Evolutionary conservation across 805 yeast species (phyloP), one percentile per base, ranked within the genome.

Genomic region (Suhomyces prunicola): DNA sequence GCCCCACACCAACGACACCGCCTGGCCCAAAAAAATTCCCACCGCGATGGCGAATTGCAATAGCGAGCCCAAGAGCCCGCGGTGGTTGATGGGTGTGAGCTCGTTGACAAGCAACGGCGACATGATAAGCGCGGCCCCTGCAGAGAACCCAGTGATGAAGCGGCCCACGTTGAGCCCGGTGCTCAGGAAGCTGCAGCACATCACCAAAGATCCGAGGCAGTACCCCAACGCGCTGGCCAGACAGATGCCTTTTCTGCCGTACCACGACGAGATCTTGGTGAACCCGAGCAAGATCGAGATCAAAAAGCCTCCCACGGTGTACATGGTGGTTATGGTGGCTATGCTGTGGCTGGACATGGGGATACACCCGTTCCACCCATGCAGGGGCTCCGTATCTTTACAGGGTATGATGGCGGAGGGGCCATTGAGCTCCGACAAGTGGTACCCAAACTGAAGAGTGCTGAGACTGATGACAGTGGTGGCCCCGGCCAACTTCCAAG

Each of bases 51-150:
- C 70, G 19, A 73, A 61, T 60, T 74, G 79, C 40, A 70, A 60
- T 33, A 73, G 58, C 2, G 76, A 63, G 0, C 79, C 79, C 56
- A 75, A 55, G 13, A 73, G 61, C n/a, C 79, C 79, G 19, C 77
- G 58, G 50, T 73, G 76, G 54, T 69, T 71, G 10, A 65, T 56
- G 0, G 79, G 78, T 0, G 79, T 64, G 15, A 74, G 51, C 53
- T 75, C 79, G 54, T 69, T 74, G 49, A 75, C 64, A 47, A 73
- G 60, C 44, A 75, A 67, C 5, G 78, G 79, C 12, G 78, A 67
- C 39, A 73, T 68, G n/a, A 73, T 72, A 52, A 73, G 64, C 3
- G 73, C 63, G 6, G 71, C 60, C 3, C 78, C 79, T 3, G 77
- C 74, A 3, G 70, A 78, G 15, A 74, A 19, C 2, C 79, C 79